Evolutionary conservation across 805 yeast species (phyloP).

Genomic region (Lipomyces yamadae): DNA sequence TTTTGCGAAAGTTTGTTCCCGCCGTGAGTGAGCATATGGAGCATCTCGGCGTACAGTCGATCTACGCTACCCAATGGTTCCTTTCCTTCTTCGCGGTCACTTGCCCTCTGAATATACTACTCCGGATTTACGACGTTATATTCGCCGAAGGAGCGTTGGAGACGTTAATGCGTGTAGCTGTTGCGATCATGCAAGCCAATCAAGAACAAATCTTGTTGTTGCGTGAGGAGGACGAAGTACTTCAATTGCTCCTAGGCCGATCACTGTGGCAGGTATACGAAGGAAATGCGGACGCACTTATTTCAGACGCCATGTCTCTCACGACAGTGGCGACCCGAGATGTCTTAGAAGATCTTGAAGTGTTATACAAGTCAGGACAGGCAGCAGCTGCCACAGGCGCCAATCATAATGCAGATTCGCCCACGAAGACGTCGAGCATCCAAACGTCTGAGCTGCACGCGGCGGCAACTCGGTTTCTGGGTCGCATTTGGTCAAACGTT

Average conservation of each 20-base stretch:
- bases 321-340: slow-evolving; percentile 33
- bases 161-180: slow-evolving; percentile 59
- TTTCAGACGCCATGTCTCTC: slow-evolving; percentile 43
- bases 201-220: slow-evolving; percentile 47
- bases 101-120: slow-evolving; percentile 59
- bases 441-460: slow-evolving; percentile 34
- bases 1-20: slow-evolving; percentile 51
- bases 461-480: slow-evolving; percentile 33
- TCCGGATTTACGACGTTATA: slow-evolving; percentile 57
- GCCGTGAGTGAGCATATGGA: slow-evolving; percentile 53
- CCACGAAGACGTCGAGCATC: slow-evolving; percentile 13
- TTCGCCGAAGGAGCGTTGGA: slow-evolving; percentile 60
- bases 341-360: slow-evolving; percentile 32
- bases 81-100: slow-evolving; percentile 63
- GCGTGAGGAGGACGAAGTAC: slow-evolving; percentile 50
- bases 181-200: slow-evolving; percentile 58
- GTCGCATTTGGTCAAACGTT: slow-evolving; percentile 30
- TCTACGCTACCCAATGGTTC: slow-evolving; percentile 69
- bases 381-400: slow-evolving; percentile 4
- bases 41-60: slow-evolving; percentile 51
- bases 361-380: slow-evolving; percentile 11
- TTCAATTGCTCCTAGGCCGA: slow-evolving; percentile 50
- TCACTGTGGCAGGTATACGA: slow-evolving; percentile 52
- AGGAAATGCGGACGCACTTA: slow-evolving; percentile 47
- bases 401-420: neutral